phyloP scores from a whole-genome alignment of 768 basidiomycete genomes.

The Amanita rubescens region DNA sequence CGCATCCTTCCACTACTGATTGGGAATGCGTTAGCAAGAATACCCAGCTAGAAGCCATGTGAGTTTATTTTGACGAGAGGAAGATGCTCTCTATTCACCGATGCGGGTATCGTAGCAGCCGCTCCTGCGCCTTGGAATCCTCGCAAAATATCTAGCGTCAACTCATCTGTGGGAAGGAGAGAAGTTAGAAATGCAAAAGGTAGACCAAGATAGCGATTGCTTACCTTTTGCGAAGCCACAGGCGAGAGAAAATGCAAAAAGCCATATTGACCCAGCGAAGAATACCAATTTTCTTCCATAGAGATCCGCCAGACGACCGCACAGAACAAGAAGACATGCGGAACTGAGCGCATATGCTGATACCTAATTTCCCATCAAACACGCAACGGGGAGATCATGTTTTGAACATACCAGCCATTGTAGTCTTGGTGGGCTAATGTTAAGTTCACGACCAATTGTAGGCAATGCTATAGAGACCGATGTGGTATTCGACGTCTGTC shows the following conservation, averaged over 20 bases:
- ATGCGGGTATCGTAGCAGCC: constrained; percentile 68
- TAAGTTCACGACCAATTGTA: constrained; percentile 40
- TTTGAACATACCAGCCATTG: constrained; percentile 45
- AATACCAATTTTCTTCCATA: constrained; percentile 71
- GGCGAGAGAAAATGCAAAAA: constrained; percentile 51
- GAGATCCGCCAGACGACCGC: constrained; percentile 74
- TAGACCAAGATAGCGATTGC: not conserved
- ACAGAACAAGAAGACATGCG: constrained; percentile 70
- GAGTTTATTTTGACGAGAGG: not conserved
- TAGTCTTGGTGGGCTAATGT: constrained; percentile 42
- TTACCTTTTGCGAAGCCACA: constrained; percentile 57
- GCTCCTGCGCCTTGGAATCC: constrained; percentile 77
- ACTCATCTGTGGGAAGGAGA: constrained; percentile 31
- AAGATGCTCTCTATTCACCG: constrained; percentile 29
- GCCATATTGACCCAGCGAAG: constrained; percentile 46
- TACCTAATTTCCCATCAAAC: constrained; percentile 2
- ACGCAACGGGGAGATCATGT: constrained; percentile 8
- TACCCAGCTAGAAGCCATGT: constrained; percentile 52
- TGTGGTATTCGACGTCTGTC: constrained; percentile 35
- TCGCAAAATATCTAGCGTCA: constrained; percentile 62
- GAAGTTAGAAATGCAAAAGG: not conserved
- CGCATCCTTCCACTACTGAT: constrained; percentile 43
- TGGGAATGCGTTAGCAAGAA: constrained; percentile 74
- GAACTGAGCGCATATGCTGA: constrained; percentile 65
- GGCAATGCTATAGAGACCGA: constrained; percentile 46